Conservation (phyloP, 805 yeast species). For the Ogataea dorogensis region DNA sequence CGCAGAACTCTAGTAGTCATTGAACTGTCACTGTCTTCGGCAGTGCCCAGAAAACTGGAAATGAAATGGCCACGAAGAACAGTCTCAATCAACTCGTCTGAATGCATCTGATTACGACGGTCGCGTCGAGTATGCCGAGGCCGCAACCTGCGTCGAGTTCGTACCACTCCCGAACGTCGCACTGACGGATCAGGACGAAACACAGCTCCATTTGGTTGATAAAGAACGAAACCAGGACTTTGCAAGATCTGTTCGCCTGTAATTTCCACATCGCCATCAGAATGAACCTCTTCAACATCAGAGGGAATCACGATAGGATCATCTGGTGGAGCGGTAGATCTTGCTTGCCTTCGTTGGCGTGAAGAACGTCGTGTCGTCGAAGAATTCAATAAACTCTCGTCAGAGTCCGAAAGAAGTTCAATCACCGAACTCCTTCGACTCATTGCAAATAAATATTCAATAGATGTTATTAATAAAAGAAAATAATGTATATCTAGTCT, state of each 20-base stretch:
- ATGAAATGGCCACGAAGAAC: conserved; percentile 12
- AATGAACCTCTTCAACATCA: conserved; percentile 17
- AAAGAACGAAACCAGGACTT: conserved; percentile 15
- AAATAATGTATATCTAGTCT: neutral
- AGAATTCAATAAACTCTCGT: conserved; percentile 9
- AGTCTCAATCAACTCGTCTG: conserved; percentile 8
- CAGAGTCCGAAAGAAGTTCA: conserved; percentile 20
- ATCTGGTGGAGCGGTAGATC: conserved; percentile 11
- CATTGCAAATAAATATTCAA: conserved; percentile 1
- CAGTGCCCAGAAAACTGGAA: conserved; percentile 6
- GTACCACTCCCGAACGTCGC: conserved; percentile 8
- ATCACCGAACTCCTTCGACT: conserved; percentile 16
- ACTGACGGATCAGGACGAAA: conserved; percentile 13
- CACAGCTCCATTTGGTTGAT: conserved; percentile 17
- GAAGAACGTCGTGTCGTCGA: conserved; percentile 6
- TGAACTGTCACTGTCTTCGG: conserved; percentile 6
- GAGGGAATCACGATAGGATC: conserved; percentile 25
- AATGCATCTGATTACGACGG: neutral
- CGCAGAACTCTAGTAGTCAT: conserved; percentile 11
- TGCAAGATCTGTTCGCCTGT: conserved; percentile 23
- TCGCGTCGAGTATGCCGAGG: conserved; percentile 4
- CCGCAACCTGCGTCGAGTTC: conserved; percentile 7
- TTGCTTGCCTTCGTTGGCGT: conserved; percentile 5
- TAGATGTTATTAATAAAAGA: conserved; percentile 1
- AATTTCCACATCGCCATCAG: conserved; percentile 26